Percentiles rank a stretch among this genome's conserved stretches.
These are phyloP conservation scores for Mucor plumbeus DNA, from an alignment of 371 early-diverging fungal species.

Conservation along the genomic window DNA sequence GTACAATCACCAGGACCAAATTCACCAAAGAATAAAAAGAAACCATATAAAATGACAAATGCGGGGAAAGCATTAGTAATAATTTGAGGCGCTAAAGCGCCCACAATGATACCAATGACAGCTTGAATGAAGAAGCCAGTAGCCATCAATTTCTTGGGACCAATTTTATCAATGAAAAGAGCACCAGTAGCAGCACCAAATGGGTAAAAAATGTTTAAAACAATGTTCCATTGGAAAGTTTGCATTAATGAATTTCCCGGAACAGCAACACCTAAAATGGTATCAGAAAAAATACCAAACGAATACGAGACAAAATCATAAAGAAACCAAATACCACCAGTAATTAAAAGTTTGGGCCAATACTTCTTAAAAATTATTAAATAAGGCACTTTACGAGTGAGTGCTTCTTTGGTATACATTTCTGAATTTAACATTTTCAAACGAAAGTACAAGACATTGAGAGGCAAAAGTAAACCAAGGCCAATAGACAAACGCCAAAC, in stretches of 20 bases:
- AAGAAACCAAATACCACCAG: conserved; percentile 66
- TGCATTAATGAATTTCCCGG: conserved; percentile 36
- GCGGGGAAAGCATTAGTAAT: conserved; percentile 46
- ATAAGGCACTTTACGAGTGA: conserved; percentile 58
- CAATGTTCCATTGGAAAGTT: conserved; percentile 53
- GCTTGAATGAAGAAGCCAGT: conserved; percentile 57
- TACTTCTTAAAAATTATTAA: conserved; percentile 57
- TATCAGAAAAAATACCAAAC: conserved; percentile 58
- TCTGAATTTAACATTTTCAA: conserved; percentile 60
- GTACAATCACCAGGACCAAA: conserved; percentile 65
- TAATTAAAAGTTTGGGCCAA: conserved; percentile 59
- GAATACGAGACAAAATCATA: conserved; percentile 65
- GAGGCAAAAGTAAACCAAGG: conserved; percentile 54
- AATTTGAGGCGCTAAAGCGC: conserved; percentile 45
- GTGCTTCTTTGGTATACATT: conserved; percentile 53
- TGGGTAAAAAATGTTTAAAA: conserved; percentile 58
- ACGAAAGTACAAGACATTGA: conserved; percentile 60
- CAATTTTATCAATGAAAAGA: conserved; percentile 50
- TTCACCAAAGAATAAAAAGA: conserved; percentile 61
- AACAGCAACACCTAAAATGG: conserved; percentile 33
- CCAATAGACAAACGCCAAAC: conserved; percentile 59
- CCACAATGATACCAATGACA: conserved; percentile 57
- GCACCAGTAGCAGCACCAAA: conserved; percentile 59
- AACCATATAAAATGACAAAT: conserved; percentile 63
- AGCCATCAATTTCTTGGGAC: conserved; percentile 59